Conservation (phyloP, 345 rosid genomes). For the Gossypium longicalyx region DNA sequence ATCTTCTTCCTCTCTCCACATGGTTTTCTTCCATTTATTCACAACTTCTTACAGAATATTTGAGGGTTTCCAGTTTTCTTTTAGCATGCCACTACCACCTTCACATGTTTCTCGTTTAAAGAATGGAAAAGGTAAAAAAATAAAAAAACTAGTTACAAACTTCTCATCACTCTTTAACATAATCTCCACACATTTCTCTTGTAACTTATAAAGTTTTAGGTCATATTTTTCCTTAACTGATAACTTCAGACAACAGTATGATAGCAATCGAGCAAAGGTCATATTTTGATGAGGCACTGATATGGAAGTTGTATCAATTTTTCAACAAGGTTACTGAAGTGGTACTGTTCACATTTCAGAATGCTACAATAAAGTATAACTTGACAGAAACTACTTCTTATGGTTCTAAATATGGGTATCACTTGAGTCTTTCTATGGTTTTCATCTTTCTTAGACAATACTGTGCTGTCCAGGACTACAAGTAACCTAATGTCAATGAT, state of each 20-base stretch:
- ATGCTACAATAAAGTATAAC: not conserved
- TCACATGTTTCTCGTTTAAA: not conserved
- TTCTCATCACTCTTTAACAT: not conserved
- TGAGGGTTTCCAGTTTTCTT: not conserved
- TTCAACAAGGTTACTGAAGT: not conserved
- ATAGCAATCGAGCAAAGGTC: not conserved
- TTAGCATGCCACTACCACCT: not conserved
- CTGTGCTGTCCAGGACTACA: not conserved
- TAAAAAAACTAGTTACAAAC: not conserved
- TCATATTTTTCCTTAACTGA: slow-evolving; percentile 7
- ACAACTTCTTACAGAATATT: not conserved
- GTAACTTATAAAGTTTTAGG: not conserved
- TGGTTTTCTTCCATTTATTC: not conserved
- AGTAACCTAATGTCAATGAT: not conserved
- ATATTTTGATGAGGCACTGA: not conserved
- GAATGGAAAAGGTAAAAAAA: not conserved
- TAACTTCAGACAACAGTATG: not conserved
- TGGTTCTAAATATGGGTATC: not conserved
- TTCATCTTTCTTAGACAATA: not conserved
- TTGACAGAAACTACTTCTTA: not conserved
- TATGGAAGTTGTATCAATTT: not conserved
- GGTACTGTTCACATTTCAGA: not conserved
- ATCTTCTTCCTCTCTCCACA: not conserved
- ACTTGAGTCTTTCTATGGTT: not conserved
- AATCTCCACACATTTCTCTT: not conserved